Evolutionary conservation across 768 basidiomycete genomes (phyloP).

Genomic region (Serpula lacrymans): DNA sequence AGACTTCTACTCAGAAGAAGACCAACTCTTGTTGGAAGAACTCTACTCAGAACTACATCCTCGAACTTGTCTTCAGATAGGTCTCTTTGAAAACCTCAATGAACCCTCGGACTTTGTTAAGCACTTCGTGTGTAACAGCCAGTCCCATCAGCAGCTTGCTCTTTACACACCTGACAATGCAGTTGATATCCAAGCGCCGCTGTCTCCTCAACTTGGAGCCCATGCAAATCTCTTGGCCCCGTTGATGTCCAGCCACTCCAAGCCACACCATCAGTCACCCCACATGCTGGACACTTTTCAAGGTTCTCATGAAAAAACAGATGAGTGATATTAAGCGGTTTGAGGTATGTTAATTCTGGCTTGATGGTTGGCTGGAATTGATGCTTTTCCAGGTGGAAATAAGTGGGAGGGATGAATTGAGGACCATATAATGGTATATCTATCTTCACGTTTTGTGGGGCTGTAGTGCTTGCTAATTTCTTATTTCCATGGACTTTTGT

Average conservation of each 20-base stretch:
- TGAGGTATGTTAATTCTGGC: conserved; percentile 13
- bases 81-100: too few relatives aligned
- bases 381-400: conserved; percentile 10
- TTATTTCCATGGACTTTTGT: conserved; percentile 6
- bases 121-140: too few relatives aligned
- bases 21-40: too few relatives aligned
- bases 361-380: conserved; percentile 1
- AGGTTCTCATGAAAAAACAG: conserved; percentile 15
- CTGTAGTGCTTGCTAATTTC: too few relatives aligned
- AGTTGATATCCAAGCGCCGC: conserved; percentile 14
- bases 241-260: conserved; percentile 15
- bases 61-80: too few relatives aligned
- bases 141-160: not conserved
- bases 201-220: conserved; percentile 9
- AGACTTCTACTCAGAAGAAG: too few relatives aligned
- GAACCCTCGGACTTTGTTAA: too few relatives aligned
- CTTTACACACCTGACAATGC: conserved; percentile 10
- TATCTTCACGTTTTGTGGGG: not conserved
- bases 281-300: conserved; percentile 10
- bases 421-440: conserved; percentile 18
- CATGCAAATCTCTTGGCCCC: conserved; percentile 17
- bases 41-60: too few relatives aligned
- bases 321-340: conserved; percentile 18
- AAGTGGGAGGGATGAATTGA: conserved; percentile 15
- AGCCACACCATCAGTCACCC: not conserved